A percentile compares a stretch with the other conserved stretches of the same genome.
These are phyloP conservation scores for Hysterium pulicare DNA, from an alignment of 2,329 filamentous ascomycete species.

Conservation along the genomic window DNA sequence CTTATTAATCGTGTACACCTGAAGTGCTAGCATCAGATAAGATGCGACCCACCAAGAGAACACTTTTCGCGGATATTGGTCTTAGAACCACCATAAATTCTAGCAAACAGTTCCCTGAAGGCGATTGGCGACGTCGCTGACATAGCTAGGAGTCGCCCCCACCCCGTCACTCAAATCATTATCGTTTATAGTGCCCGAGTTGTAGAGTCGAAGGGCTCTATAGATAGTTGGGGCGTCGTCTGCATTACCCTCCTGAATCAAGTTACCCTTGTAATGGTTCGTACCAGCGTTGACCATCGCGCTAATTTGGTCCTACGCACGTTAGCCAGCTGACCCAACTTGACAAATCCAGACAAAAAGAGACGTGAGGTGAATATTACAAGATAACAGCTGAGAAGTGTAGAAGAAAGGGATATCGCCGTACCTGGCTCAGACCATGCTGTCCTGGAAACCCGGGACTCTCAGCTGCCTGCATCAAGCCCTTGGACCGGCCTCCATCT, in stretches of 20 bases:
- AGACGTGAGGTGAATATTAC: no score
- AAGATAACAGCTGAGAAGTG: no score
- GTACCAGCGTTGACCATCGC: conserved; percentile 30
- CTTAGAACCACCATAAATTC: no score
- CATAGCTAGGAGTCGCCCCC: conserved; percentile 39
- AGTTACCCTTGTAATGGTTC: conserved; percentile 23
- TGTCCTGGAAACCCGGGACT: conserved; percentile 34
- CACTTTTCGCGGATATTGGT: no score
- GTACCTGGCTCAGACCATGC: conserved; percentile 32
- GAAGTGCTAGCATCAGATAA: no score
- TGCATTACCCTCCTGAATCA: conserved; percentile 24
- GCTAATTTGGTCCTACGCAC: conserved; percentile 33
- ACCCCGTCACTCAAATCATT: conserved; percentile 34
- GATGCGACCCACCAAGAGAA: no score
- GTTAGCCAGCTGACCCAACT: no score
- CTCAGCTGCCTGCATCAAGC: conserved; percentile 41
- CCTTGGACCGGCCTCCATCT: conserved; percentile 34
- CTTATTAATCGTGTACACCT: no score
- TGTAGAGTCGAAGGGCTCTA: conserved; percentile 40
- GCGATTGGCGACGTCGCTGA: conserved; percentile 41
- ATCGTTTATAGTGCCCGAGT: conserved; percentile 38
- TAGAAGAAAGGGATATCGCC: no score
- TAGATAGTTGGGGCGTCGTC: conserved; percentile 27
- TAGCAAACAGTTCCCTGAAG: no score
- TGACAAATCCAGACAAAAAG: no score